Conservation (phyloP, 2,329 filamentous ascomycete genomes). For the Arthrobotrys iridis region DNA sequence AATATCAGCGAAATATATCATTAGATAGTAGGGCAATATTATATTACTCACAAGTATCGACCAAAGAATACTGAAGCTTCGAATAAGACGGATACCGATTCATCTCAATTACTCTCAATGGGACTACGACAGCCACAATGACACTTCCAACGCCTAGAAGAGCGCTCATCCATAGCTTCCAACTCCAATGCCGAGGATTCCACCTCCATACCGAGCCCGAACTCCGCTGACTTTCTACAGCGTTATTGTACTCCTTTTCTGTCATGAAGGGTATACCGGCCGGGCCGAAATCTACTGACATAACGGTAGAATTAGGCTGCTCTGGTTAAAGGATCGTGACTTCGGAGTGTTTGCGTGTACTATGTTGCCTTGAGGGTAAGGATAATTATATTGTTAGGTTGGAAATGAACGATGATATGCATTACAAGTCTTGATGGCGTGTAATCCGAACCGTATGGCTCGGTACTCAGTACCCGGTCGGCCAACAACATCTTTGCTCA, state of each 20-base stretch:
- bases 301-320: background rate
- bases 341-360: background rate
- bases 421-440: background rate
- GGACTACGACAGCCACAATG: conserved; percentile 7
- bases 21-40: background rate
- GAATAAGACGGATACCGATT: conserved; percentile 21
- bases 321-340: background rate
- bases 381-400: background rate
- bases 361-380: background rate
- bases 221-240: background rate
- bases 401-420: background rate
- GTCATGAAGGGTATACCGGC: conserved; percentile 15
- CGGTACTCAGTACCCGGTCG: too few relatives aligned
- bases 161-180: background rate
- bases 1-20: background rate
- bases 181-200: conserved; percentile 7
- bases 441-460: too few relatives aligned
- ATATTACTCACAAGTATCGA: conserved; percentile 1
- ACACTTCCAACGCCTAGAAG: background rate
- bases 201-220: background rate
- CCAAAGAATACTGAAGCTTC: conserved; percentile 11
- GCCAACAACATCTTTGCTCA: background rate
- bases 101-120: background rate
- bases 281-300: conserved; percentile 17
- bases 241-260: conserved; percentile 20